Conservation (phyloP, 805 yeast species). For the Komagataella pastoris region DNA sequence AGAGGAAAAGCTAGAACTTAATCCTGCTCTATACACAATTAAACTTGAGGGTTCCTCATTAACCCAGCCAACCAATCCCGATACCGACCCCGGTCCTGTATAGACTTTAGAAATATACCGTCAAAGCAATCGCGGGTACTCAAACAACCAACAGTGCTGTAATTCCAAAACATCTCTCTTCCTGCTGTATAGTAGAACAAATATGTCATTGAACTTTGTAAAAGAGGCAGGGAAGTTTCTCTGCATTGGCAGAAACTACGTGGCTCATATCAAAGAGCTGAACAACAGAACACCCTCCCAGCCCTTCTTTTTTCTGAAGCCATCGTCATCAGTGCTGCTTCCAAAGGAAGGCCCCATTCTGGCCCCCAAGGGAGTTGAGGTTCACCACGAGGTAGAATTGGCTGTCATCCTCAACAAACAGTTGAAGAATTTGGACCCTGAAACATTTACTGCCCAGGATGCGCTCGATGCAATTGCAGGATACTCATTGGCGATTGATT, state of each 20-base stretch:
- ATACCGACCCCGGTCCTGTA: background rate
- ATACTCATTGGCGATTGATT: slow-evolving; percentile 79
- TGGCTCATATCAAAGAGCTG: slow-evolving; percentile 89
- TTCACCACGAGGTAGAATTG: slow-evolving; percentile 89
- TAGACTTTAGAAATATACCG: background rate
- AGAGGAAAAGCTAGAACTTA: background rate
- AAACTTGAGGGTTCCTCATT: background rate
- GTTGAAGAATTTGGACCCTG: slow-evolving; percentile 47
- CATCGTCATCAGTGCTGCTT: slow-evolving; percentile 61
- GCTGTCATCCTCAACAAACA: slow-evolving; percentile 62
- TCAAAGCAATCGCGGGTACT: background rate
- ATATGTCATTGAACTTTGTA: slow-evolving; percentile 39
- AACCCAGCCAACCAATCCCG: background rate
- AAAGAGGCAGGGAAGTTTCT: slow-evolving; percentile 64
- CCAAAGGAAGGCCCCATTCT: slow-evolving; percentile 65
- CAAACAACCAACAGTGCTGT: background rate
- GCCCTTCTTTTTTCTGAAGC: slow-evolving; percentile 91
- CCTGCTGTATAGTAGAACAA: background rate
- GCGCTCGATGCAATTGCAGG: slow-evolving; percentile 76
- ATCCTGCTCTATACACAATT: background rate
- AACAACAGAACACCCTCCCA: slow-evolving; percentile 69
- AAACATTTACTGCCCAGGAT: slow-evolving; percentile 41
- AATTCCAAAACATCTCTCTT: background rate
- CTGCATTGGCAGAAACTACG: slow-evolving; percentile 94
- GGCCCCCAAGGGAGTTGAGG: slow-evolving; percentile 67